Conservation (phyloP, 352 stramenopile species). For the Phytophthora pini region DNA sequence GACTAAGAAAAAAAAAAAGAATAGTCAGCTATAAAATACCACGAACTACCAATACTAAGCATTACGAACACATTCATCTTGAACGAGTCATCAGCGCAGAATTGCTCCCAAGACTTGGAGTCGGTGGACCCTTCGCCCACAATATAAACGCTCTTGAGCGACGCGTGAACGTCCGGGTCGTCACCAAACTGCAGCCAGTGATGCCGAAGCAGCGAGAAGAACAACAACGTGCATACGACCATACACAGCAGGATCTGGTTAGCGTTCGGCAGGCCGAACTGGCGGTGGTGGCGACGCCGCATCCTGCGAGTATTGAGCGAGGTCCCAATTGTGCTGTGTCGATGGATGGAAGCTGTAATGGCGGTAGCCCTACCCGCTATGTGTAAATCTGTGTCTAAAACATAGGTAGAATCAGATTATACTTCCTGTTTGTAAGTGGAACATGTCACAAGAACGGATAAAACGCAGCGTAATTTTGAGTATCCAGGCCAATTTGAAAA, state of each 20-base stretch:
- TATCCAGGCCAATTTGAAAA: conserved; percentile 5
- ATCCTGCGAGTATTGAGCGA: conserved; percentile 22
- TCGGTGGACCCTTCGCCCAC: conserved; percentile 39
- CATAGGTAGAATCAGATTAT: conserved; percentile 1
- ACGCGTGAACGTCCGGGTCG: conserved; percentile 54
- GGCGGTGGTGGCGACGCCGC: conserved; percentile 59
- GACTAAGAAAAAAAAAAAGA: conserved; percentile 16
- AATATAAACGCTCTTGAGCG: conserved; percentile 63
- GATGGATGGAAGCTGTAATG: conserved; percentile 8
- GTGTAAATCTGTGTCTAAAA: conserved; percentile 7
- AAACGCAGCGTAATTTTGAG: conserved; percentile 24
- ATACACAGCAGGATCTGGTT: conserved; percentile 84
- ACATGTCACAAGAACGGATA: conserved; percentile 21
- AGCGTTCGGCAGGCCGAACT: conserved; percentile 84
- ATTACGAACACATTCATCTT: conserved; percentile 24
- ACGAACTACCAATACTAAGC: neutral
- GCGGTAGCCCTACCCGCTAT: neutral
- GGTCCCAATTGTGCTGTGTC: conserved; percentile 22
- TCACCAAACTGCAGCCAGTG: conserved; percentile 68
- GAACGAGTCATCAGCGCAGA: conserved; percentile 51
- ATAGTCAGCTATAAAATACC: neutral
- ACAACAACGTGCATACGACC: conserved; percentile 58
- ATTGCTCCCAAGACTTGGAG: conserved; percentile 57
- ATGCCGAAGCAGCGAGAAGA: conserved; percentile 65
- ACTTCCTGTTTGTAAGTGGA: conserved; percentile 15